Conservation (phyloP, 345 rosid genomes). For the Salix udensis region DNA sequence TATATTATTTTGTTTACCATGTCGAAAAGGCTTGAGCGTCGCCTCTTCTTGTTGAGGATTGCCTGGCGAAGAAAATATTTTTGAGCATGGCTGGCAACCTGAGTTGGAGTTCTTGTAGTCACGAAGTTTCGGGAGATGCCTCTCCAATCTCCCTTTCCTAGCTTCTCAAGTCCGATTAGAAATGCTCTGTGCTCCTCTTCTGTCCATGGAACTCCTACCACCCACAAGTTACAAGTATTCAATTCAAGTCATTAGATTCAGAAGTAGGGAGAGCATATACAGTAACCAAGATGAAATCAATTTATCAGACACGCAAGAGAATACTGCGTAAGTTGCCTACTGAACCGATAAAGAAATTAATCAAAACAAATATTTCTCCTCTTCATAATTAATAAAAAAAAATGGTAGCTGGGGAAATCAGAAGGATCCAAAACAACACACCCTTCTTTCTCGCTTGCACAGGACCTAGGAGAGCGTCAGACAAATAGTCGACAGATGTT, state of each 20-base stretch:
- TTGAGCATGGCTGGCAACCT: slow-evolving; percentile 76
- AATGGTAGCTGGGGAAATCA: background rate
- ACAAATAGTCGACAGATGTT: slow-evolving; percentile 33
- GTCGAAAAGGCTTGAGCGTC: slow-evolving; percentile 66
- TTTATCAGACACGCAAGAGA: too few relatives aligned
- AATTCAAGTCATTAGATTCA: too few relatives aligned
- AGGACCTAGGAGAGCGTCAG: slow-evolving; percentile 37
- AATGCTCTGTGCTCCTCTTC: slow-evolving; percentile 61
- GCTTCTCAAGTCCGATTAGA: slow-evolving; percentile 52
- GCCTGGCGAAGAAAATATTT: slow-evolving; percentile 60
- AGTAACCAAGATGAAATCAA: too few relatives aligned
- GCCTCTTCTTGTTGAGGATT: slow-evolving; percentile 44
- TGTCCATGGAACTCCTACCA: slow-evolving; percentile 64
- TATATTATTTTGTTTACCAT: slow-evolving; percentile 26
- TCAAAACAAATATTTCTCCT: too few relatives aligned
- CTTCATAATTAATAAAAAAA: too few relatives aligned
- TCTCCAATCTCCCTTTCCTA: slow-evolving; percentile 75
- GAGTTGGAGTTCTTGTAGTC: slow-evolving; percentile 64
- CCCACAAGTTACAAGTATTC: background rate
- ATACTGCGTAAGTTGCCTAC: too few relatives aligned
- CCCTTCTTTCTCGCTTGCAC: slow-evolving; percentile 51
- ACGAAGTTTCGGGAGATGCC: slow-evolving; percentile 62
- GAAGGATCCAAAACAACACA: slow-evolving; percentile 8
- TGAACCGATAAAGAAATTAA: too few relatives aligned
- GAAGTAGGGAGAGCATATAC: too few relatives aligned